Evolutionary conservation across 495 filamentous ascomycete genomes (phyloP), one percentile per base, ranked within the genome.

Genomic region (Niebla homalea): DNA sequence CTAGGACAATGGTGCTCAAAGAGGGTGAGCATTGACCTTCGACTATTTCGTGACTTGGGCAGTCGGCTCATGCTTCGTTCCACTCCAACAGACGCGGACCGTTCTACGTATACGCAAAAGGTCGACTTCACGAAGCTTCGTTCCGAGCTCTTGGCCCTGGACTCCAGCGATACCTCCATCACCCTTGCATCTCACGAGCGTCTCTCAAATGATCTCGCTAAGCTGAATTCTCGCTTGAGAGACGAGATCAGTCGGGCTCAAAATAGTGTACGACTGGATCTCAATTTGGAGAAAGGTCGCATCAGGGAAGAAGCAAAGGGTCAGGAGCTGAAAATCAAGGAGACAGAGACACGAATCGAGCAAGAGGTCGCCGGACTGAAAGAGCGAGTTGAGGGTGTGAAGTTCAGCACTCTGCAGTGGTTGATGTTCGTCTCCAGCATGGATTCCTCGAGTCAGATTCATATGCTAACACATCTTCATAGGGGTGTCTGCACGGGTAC

Each of bases 101-200:
- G 72, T 57, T 83, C 87, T 5, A 93, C 87, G 2, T 99, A 99
- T 68, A 94, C 89, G 0, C 93, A 97, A 62, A 97, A 97, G 67
- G 93, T 99, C 49, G 92, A 99, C 69, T 97, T 99, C 59, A 87
- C 92, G n/a, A 95, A 97, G 71, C 80, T 97, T 18, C 87, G 92
- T 62, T 90, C 87, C 22, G 92, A 99, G 65, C 79, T 99, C 2
- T 78, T 94, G 0, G 85, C 85, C 10, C 79, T 88, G 4, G 93
- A 99, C 67, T 88, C 84, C 39, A 89, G 85, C 42, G 92, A 99
- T 68, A 79, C 83, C 2, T 81, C 84, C 57, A 79, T 90, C 19
- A 94, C 93, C 7, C 85, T 85, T 26, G 82, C 84, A 3, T 85
- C 87, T 5, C 89, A 99, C 66, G 92, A 99, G 66, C 83, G 87